Conservation (phyloP, 2,329 filamentous ascomycete species). For the Aspergillus sp. region DNA sequence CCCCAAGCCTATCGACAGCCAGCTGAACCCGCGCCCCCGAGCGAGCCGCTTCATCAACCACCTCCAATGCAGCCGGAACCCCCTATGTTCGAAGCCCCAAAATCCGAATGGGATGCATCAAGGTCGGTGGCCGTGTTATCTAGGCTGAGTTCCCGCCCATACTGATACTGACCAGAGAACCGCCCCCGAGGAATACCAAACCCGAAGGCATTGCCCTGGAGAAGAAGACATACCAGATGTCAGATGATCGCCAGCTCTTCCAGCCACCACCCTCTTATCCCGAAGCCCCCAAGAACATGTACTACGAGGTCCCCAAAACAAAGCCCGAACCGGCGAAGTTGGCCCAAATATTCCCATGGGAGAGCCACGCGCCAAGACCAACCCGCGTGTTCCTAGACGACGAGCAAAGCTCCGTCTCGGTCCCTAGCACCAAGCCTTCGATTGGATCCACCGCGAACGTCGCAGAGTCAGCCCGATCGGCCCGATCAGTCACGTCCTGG, state of each 20-base stretch:
- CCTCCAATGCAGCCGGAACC: slow-evolving; percentile 26
- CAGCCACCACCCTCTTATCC: slow-evolving; percentile 75
- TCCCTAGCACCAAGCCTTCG: slow-evolving; percentile 4
- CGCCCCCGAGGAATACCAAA: slow-evolving; percentile 63
- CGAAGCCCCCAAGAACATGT: slow-evolving; percentile 83
- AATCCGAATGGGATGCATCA: slow-evolving; percentile 62
- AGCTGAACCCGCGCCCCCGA: slow-evolving; percentile 43
- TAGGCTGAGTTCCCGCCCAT: neutral
- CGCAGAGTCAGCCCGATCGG: slow-evolving; percentile 16
- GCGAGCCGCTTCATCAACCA: slow-evolving; percentile 42
- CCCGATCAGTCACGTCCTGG: slow-evolving; percentile 11
- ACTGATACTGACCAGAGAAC: slow-evolving; percentile 50
- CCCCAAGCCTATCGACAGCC: slow-evolving; percentile 31
- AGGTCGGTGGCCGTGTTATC: slow-evolving; percentile 44
- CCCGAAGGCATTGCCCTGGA: slow-evolving; percentile 88
- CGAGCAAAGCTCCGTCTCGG: slow-evolving; percentile 12
- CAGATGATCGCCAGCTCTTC: slow-evolving; percentile 70
- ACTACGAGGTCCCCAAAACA: slow-evolving; percentile 70
- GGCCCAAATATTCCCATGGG: slow-evolving; percentile 87
- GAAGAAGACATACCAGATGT: slow-evolving; percentile 78
- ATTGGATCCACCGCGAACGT: slow-evolving; percentile 8
- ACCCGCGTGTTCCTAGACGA: slow-evolving; percentile 49
- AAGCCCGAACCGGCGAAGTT: slow-evolving; percentile 60
- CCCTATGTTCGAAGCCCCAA: slow-evolving; percentile 57
- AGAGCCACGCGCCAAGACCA: slow-evolving; percentile 62